Conservation (phyloP, 2,329 filamentous ascomycete genomes). For the Apiospora sp. region DNA sequence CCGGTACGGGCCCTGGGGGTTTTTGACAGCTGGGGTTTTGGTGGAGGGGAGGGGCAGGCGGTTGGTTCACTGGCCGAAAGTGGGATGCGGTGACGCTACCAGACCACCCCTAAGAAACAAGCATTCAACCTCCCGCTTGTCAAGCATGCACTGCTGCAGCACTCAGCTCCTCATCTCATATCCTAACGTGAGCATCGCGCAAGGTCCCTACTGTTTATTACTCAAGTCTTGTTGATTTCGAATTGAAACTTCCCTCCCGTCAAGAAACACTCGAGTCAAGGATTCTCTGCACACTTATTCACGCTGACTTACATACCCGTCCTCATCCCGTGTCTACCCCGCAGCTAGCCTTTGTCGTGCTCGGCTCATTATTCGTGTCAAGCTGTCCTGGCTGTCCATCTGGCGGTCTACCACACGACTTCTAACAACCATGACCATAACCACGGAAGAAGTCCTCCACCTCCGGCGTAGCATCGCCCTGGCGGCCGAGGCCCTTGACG, state of each 20-base stretch:
- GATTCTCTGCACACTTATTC: not conserved
- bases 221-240: not conserved
- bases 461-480: constrained; percentile 40
- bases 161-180: too few species aligned
- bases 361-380: not conserved
- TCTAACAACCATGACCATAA: not conserved
- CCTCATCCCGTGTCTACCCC: not conserved
- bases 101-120: not conserved
- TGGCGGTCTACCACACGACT: not conserved
- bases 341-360: not conserved
- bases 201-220: not conserved
- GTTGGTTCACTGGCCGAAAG: too few species aligned
- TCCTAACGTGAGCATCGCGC: too few species aligned
- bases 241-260: not conserved
- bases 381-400: not conserved
- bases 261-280: not conserved
- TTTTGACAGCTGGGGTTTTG: too few species aligned
- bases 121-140: not conserved
- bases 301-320: not conserved
- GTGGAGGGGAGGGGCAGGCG: not conserved
- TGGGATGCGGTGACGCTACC: not conserved
- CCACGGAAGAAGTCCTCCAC: constrained; percentile 28
- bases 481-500: constrained; percentile 37
- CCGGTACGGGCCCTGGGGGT: not conserved
- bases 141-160: not conserved